Conservation (phyloP, 106 monocot genomes). For the Alisma plantagoaquatica region DNA sequence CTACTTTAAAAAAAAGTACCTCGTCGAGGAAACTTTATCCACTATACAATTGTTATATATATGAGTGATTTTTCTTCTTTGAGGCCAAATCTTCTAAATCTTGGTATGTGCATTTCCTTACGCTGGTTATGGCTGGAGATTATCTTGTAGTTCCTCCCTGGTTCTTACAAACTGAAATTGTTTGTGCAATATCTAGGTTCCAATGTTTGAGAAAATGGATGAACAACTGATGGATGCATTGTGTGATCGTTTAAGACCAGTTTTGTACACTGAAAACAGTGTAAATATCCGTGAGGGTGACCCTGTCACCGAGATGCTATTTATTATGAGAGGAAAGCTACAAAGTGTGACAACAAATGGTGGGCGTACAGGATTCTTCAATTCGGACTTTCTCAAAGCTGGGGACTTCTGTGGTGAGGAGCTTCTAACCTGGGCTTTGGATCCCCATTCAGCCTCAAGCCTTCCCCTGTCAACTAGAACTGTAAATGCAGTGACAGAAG, state of each 20-base stretch:
- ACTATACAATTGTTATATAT: no score
- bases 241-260: constrained; percentile 41
- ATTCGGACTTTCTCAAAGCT: constrained; percentile 34
- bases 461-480: constrained; percentile 60
- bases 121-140: no score
- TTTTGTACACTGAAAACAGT: constrained; percentile 44
- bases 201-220: constrained; percentile 54
- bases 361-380: constrained; percentile 58
- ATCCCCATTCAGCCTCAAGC: constrained; percentile 40
- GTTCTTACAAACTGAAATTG: no score
- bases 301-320: constrained; percentile 54
- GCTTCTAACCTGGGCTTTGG: constrained; percentile 56
- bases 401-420: constrained; percentile 69
- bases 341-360: constrained; percentile 54
- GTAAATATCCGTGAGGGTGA: constrained; percentile 44
- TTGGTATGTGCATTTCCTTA: no score
- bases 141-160: no score
- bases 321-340: constrained; percentile 54
- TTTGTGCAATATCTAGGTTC: no score
- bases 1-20: no score
- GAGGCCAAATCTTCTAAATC: no score
- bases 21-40: no score
- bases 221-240: constrained; percentile 49
- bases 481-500: constrained; percentile 39
- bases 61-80: no score